Evolutionary conservation across 1,284 basidiomycete genomes (phyloP).

Genomic region (Puccinia sorghi): DNA sequence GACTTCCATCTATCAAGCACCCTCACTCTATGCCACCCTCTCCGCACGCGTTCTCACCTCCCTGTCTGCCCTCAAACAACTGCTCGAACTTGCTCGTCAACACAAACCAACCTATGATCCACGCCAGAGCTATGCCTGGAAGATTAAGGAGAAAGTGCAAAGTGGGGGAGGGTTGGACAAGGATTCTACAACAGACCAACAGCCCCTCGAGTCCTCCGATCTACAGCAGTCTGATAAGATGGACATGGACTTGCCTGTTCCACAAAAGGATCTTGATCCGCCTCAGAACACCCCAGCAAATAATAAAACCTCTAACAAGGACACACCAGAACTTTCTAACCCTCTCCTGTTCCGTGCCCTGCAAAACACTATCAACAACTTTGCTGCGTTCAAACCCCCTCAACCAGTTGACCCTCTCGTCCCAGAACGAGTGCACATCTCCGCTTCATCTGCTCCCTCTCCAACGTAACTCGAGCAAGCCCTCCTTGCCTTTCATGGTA

Average conservation of each 20-base stretch:
- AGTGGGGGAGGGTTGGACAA: background rate
- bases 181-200: background rate
- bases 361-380: constrained; percentile 39
- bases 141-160: constrained; percentile 23
- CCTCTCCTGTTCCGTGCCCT: constrained; percentile 53
- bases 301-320: background rate
- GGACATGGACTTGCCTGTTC: constrained; percentile 2
- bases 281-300: constrained; percentile 10
- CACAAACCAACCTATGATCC: constrained; percentile 45
- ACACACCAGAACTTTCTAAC: constrained; percentile 51
- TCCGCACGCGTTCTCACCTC: constrained; percentile 71
- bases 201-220: background rate
- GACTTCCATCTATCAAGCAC: constrained; percentile 79
- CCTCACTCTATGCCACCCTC: constrained; percentile 75
- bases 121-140: constrained; percentile 43
- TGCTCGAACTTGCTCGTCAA: constrained; percentile 34
- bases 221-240: constrained; percentile 13
- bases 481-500: background rate
- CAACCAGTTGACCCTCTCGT: background rate
- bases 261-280: background rate
- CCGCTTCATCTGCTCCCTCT: constrained; percentile 5
- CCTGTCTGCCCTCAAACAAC: constrained; percentile 54
- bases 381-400: constrained; percentile 15
- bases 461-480: background rate
- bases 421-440: background rate